These are phyloP conservation scores for Larix sibirica DNA, from an alignment of 83 land plant species.

Conservation along the genomic window DNA sequence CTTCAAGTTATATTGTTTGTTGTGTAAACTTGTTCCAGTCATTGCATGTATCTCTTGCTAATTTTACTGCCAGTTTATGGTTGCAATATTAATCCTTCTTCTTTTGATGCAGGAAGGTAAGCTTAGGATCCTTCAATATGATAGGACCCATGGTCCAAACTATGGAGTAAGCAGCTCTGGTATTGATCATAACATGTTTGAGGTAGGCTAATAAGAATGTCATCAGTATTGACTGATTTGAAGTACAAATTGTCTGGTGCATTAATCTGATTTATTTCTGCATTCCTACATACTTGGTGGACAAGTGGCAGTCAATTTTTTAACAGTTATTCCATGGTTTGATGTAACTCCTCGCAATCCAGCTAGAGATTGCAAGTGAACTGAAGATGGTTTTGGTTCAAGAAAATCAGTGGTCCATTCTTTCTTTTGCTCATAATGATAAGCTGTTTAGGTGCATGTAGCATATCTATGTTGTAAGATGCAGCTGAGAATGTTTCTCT, in stretches of 20 bases:
- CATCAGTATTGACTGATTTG: neutral
- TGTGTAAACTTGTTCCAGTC: too few species aligned
- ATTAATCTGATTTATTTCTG: neutral
- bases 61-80: neutral
- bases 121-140: conserved; percentile 64
- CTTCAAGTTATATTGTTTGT: neutral
- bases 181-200: conserved; percentile 50
- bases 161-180: neutral
- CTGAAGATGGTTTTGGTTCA: too few species aligned
- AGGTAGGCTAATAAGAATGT: conserved; percentile 28
- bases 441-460: too few species aligned
- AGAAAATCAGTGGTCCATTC: too few species aligned
- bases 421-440: too few species aligned
- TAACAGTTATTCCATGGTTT: neutral
- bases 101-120: conserved; percentile 67
- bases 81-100: neutral
- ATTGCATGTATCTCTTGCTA: too few species aligned
- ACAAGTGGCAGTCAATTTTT: neutral
- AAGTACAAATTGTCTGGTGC: neutral
- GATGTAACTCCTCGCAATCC: neutral
- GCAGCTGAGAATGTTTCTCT: too few species aligned
- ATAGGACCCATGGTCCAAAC: conserved; percentile 29
- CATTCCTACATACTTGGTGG: neutral
- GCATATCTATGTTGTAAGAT: too few species aligned
- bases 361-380: too few species aligned